Evolutionary conservation across 306 rosid genomes (phyloP).

Genomic region (Delonix regia): DNA sequence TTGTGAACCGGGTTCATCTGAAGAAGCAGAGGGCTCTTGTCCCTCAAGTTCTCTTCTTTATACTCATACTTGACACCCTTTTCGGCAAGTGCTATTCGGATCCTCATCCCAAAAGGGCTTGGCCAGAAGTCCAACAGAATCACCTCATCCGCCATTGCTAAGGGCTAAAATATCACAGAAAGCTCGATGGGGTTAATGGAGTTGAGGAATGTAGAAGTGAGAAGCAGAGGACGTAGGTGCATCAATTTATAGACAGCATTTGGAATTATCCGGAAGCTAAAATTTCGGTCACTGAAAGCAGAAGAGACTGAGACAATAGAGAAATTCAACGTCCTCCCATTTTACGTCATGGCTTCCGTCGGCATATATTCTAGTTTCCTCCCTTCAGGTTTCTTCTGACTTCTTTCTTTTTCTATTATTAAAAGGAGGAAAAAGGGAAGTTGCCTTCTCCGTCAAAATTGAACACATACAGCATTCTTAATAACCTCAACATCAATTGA

Average conservation of each 20-base stretch:
- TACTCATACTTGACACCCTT: conserved; percentile 42
- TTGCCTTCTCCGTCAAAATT: too few relatives aligned
- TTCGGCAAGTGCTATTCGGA: conserved; percentile 39
- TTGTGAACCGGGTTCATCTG: conserved; percentile 50
- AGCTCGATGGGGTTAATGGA: not conserved
- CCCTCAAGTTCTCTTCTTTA: conserved; percentile 35
- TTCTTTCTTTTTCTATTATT: too few relatives aligned
- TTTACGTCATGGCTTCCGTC: too few relatives aligned
- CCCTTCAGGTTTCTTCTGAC: too few relatives aligned
- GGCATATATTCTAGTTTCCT: too few relatives aligned
- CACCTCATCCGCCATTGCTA: too few relatives aligned
- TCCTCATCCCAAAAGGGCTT: conserved; percentile 45
- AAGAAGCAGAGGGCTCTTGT: conserved; percentile 40
- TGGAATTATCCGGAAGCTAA: not conserved
- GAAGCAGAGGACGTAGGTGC: not conserved
- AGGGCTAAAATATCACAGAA: too few relatives aligned
- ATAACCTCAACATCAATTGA: too few relatives aligned
- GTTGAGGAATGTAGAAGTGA: not conserved
- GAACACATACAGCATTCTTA: too few relatives aligned
- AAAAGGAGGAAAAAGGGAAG: too few relatives aligned
- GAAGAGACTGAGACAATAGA: not conserved
- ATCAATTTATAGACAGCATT: not conserved
- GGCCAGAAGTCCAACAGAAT: not conserved
- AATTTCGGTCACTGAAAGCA: not conserved
- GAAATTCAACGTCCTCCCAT: too few relatives aligned